Evolutionary conservation across 164 flowering plant genomes (phyloP), one percentile per base, ranked within the genome.

Genomic region (Chloranthus sessilifolius): DNA sequence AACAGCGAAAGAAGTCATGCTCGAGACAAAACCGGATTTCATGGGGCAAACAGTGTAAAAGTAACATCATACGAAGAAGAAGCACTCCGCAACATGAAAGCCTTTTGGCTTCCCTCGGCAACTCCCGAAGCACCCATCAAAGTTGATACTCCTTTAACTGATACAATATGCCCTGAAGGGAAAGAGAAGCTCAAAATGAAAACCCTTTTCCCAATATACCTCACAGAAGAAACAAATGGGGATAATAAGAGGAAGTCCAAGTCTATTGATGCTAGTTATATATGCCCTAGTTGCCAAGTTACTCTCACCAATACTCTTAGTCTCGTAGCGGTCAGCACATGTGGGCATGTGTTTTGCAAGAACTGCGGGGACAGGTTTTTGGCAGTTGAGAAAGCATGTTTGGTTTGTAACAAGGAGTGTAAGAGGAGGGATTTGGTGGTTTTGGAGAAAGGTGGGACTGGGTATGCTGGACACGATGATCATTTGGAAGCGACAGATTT

Each of bases 51-150:
- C 68, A 92, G 96, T 56, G 96, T 92, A n/a, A 92, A 84, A 56
- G 77, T 67, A 40, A 92, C 96, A 21, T 85, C 91, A 15, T 92
- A 73, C 45, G 98, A 92, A 66, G 98, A 77, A 64, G 95, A 92
- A 75, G 96, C 98, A 1, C 90, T 92, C 11, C 72, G 95, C 26
- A 82, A 77, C 52, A 92, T 85, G 98, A 85, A 84, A 71, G 98
- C 96, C 35, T 92, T 92, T 72, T 92, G 98, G 98, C 80, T 92
- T 19, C 96, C 98, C 9, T 92, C 96, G 38, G 98, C 98, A 7
- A 88, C 98, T 15, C 98, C 98, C 0, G 94, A 81, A 56, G 98
- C 95, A 47, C 70, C 91, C 1, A 77, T 54, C 2, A 85, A 86
- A 59, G 90, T 83, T 1, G 85, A 77, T 0, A 79, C 89, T 10